Base-by-base conservation (phyloP, 306 rosid species). In the Lablab purpureus region DNA sequence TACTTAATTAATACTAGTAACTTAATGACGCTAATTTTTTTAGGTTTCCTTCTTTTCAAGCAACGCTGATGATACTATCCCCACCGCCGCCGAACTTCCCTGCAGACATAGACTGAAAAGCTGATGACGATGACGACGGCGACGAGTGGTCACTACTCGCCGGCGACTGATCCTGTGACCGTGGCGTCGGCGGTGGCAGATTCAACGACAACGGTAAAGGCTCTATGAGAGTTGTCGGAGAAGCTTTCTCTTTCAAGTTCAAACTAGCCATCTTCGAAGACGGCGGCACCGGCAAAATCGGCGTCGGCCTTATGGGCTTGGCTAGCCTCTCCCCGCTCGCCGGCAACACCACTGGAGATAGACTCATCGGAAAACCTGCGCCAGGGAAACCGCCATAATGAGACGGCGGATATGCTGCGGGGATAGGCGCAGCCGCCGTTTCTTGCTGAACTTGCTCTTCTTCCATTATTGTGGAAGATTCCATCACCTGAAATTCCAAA, bases 21-120 rank as follows among this genome's bases (percentile, higher is more conserved):
- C 56, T 64, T 34, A 65, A 78, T 43, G 49, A 32, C 45, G 6
- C 17, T 36, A 18, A 2, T 58, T 27, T 13, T 25, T 58, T 13
- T 58, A 41, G 47, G 28, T 12, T 62, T 19, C 12, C 56, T 63
- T 19, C 71, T 46, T 51, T 54, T 92, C 84, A 94, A 71, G 97
- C 97, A 80, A 94, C 98, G 47, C 90, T 90, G 10, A 94, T 90
- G 56, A 92, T 89, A 65, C 87, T 82, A 73, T 94, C 97, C 12
- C 93, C 94, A 43, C 89, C 83, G 11, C 79, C 67, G 46, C 70
- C 52, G 72, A 83, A 88, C 67, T 84, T 84, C 6, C 86, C 89
- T 2, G 83, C 52, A 5, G 97, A 69, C 85, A 90, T 84, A 41
- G 81, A 55, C 79, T 87, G 89, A 64, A 90, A 92, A 74, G 88